Evolutionary conservation across 2,329 filamentous ascomycete genomes (phyloP), one percentile per base, ranked within the genome.

Genomic region (Clonostachys sp.): DNA sequence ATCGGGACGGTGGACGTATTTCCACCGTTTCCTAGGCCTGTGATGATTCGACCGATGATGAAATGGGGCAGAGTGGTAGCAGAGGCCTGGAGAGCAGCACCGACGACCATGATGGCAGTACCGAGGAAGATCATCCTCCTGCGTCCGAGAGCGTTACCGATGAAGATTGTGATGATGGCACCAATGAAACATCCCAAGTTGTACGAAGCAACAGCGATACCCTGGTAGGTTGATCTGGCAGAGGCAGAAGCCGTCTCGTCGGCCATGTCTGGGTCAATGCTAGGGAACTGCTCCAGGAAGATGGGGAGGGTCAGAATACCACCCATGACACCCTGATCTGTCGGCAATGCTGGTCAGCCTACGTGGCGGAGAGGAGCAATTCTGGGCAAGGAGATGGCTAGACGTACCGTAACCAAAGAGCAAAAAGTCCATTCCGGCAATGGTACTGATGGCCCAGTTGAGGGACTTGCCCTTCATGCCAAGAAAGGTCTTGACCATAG

Each of bases 281-380:
- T 78, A 38, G 80, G 65, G 63, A 86, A 85, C 57, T 77, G 80
- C 2, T 58, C 49, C 16, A 83, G 70, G 60, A 85, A 84, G 54
- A 80, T 67, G 30, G 70, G 66, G 10, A 91, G 76, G 4, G 86
- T 89, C 48, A 92, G 70, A 53, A 92, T 81, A 48, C 84, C 84
- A 42, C 84, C 87, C 75, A 88, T 90, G 10, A 89, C 84, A 59
- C 86, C 83, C 65, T 87, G 84, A 62, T 89, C 86, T 84, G 76
- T 12, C 74, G 65, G 40, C 64, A 34, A 13, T 13, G 34, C 13
- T 40, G 3, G 6, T 16, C n/a, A 36, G 41, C n/a, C 8, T 14
- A 41, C 24, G 24, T 30, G 24, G 24, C 24, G 24, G 9, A 34
- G n/a, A 35, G n/a, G 34, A 20, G 9, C 33, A 16, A n/a, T 17